A percentile compares a stretch with the other conserved stretches of the same genome.
These are phyloP conservation scores for Inonotus hispidus DNA, from an alignment of 1,284 basidiomycete genomes.

Conservation along the genomic window DNA sequence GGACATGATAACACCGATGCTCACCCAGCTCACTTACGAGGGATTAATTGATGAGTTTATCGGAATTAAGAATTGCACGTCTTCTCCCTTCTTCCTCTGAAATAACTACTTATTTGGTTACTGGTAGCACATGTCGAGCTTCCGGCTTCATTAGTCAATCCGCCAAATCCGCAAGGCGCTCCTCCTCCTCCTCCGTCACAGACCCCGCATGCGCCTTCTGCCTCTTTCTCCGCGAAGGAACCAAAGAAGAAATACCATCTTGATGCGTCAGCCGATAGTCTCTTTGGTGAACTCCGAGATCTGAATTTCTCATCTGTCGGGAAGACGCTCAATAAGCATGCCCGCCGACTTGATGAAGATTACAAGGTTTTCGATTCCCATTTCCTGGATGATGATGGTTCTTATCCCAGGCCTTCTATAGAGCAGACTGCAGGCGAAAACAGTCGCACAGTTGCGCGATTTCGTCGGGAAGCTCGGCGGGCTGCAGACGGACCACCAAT, in stretches of 20 bases:
- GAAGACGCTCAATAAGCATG: slow-evolving; percentile 74
- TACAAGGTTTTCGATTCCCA: slow-evolving; percentile 62
- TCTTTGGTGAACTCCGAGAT: slow-evolving; percentile 84
- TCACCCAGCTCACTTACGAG: slow-evolving; percentile 96
- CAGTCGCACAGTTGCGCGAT: slow-evolving; percentile 87
- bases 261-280: slow-evolving; percentile 70
- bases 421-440: slow-evolving; percentile 79
- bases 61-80: slow-evolving; percentile 82
- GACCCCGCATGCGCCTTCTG: slow-evolving; percentile 37
- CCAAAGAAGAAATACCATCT: slow-evolving; percentile 87
- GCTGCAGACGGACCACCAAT: slow-evolving; percentile 87
- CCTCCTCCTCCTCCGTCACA: slow-evolving; percentile 31
- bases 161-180: slow-evolving; percentile 30
- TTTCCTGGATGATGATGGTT: slow-evolving; percentile 23
- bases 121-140: slow-evolving; percentile 82
- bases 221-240: slow-evolving; percentile 53
- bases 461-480: slow-evolving; percentile 95
- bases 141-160: slow-evolving; percentile 72
- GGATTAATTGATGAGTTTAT: slow-evolving; percentile 95
- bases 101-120: background rate
- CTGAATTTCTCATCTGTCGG: slow-evolving; percentile 95
- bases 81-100: slow-evolving; percentile 1
- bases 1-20: slow-evolving; percentile 95
- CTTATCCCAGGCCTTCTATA: slow-evolving; percentile 26
- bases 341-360: slow-evolving; percentile 84